Base-by-base conservation (phyloP, 169 alveolate species). In the Cryptosporidium meleagridis region DNA sequence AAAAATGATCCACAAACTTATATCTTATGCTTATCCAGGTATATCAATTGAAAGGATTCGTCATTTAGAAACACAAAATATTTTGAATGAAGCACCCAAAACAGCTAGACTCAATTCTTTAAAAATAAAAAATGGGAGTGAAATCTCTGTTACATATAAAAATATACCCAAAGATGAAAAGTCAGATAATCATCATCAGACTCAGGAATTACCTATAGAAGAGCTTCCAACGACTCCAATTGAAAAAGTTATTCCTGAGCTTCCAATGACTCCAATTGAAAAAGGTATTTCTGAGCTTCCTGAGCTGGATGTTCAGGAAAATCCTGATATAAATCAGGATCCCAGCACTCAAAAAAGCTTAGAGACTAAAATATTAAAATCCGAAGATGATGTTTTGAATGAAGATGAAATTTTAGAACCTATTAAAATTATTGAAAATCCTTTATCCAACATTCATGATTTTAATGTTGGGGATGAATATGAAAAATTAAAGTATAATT, bases 91-190 rank as follows among this genome's bases (percentile, higher is more conserved):
- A 41, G 65, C 41, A 10, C 80, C 75, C 16, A 29, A 52, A 44
- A 29, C 61, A 9, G 53, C 33, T 44, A 80, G 31, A 31, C 14
- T 80, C 21, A 61, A 41, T 12, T 41, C 61, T 12, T 29, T 80
- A 29, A 65, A 48, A 45, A 80, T 80, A 39, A 80, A 39, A 80
- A 65, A 59, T 62, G 75, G 75, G 5, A 67, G 44, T 44, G 75
- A 80, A 31, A 26, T 80, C 31, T 61, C 68, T 18, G 75, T 65
- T 21, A 80, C 75, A 21, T 58, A 14, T 33, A 80, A 80, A 29
- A 39, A 61, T 5, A 62, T 62, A 16, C 73, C 80, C n/a, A 67
- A 61, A 9, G 52, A 33, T n/a, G 53, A 33, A 31, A 7, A 5
- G 0, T 37, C 48, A 2, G 44, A 31, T 31, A 26, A 55, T 0